Evolutionary conservation across 805 yeast genomes (phyloP).

Genomic region (Millerozyma miso): DNA sequence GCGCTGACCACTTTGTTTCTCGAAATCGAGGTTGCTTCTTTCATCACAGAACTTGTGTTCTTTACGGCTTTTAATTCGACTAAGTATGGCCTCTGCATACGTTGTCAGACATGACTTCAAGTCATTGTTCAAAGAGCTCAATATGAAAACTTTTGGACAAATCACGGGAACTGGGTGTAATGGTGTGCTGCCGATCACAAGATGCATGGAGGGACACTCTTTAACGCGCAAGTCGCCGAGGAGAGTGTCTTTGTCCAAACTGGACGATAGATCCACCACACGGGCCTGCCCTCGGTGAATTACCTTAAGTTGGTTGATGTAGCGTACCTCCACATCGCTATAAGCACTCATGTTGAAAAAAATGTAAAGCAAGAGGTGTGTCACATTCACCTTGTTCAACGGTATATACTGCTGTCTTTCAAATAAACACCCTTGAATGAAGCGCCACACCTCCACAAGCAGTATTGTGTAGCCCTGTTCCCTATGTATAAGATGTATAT

Average conservation of each 20-base stretch:
- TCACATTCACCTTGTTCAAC: not conserved
- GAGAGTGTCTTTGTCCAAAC: not conserved
- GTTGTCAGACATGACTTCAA: not conserved
- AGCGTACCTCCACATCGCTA: not conserved
- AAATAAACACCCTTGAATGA: not conserved
- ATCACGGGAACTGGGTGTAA: not conserved
- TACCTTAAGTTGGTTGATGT: slow-evolving; percentile 2
- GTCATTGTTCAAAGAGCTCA: slow-evolving; percentile 1
- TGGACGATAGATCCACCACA: not conserved
- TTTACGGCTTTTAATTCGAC: not conserved
- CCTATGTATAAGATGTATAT: not conserved
- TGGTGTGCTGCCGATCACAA: not conserved
- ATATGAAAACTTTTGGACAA: not conserved
- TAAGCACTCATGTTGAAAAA: not conserved
- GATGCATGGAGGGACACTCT: slow-evolving; percentile 1
- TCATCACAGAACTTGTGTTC: not conserved
- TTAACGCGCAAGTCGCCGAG: not conserved
- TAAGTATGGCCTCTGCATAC: slow-evolving; percentile 1
- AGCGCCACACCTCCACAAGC: not conserved
- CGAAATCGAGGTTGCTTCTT: not conserved
- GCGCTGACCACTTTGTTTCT: too few relatives aligned
- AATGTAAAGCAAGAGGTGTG: slow-evolving; percentile 1
- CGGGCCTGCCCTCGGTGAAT: slow-evolving; percentile 1
- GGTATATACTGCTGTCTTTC: not conserved
- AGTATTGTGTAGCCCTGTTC: not conserved